phyloP scores from a whole-genome alignment of 805 yeast genomes.

The Kuraishia piskuri region DNA sequence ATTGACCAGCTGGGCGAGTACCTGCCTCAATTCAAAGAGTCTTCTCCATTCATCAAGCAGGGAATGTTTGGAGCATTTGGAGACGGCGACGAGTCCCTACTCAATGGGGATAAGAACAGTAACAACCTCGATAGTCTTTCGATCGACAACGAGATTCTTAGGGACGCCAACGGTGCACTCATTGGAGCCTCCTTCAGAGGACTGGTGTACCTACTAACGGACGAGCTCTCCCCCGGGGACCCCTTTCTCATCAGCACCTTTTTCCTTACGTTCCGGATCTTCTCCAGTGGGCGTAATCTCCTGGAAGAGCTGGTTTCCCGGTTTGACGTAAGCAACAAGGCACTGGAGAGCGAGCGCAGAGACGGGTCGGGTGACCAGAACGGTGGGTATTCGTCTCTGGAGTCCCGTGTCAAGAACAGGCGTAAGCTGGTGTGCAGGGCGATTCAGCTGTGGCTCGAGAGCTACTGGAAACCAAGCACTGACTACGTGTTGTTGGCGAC shows the following conservation, averaged over 20 bases:
- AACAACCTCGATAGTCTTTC: conserved; percentile 1
- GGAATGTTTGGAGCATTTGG: conserved; percentile 14
- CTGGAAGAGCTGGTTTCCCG: conserved; percentile 59
- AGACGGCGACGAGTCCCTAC: neutral
- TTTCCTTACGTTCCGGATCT: conserved; percentile 68
- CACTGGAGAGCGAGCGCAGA: conserved; percentile 19
- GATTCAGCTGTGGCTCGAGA: conserved; percentile 81
- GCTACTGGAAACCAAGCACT: conserved; percentile 67
- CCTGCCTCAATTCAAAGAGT: conserved; percentile 10
- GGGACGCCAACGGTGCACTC: conserved; percentile 41
- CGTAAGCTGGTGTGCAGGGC: conserved; percentile 59
- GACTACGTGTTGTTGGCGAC: conserved; percentile 62
- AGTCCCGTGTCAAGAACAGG: conserved; percentile 45
- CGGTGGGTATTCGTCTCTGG: conserved; percentile 29
- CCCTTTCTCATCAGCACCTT: conserved; percentile 66
- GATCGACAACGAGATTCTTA: conserved; percentile 35
- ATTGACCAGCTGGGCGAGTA: conserved; percentile 29
- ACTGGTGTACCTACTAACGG: conserved; percentile 54
- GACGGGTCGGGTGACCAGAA: conserved; percentile 17
- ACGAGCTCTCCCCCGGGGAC: conserved; percentile 56
- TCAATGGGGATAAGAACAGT: neutral
- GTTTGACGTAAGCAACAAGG: conserved; percentile 42
- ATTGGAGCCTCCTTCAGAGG: conserved; percentile 70
- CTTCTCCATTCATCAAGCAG: conserved; percentile 19
- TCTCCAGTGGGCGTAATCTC: conserved; percentile 57